Conservation (phyloP, 2,329 filamentous ascomycete genomes). For the Macrophomina pseudophaseolina region DNA sequence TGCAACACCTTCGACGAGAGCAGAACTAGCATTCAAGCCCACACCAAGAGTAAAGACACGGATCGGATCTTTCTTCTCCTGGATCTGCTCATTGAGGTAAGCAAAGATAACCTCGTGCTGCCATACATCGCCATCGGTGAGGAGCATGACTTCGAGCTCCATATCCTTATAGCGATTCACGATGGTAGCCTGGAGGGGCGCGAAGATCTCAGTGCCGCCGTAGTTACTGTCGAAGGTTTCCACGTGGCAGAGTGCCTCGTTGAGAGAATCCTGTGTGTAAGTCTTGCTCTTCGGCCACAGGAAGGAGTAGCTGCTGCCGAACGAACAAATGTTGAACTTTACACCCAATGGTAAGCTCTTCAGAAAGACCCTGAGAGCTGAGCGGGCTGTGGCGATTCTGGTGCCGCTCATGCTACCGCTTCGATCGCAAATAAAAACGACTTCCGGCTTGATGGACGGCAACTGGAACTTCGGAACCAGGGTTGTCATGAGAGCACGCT, state of each 20-base stretch:
- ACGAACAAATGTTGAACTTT: constrained; percentile 74
- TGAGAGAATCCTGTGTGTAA: constrained; percentile 53
- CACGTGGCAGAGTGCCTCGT: constrained; percentile 51
- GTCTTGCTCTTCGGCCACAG: constrained; percentile 55
- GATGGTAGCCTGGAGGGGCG: constrained; percentile 55
- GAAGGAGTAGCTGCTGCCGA: constrained; percentile 57
- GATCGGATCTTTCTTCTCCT: constrained; percentile 49
- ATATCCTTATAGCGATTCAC: constrained; percentile 52
- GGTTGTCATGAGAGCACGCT: constrained; percentile 72
- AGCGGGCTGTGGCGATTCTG: constrained; percentile 60
- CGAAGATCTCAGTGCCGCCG: constrained; percentile 61
- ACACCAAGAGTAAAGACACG: constrained; percentile 65
- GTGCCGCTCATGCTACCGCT: constrained; percentile 66
- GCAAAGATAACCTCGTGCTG: constrained; percentile 54
- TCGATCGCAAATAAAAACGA: constrained; percentile 75
- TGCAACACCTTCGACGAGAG: constrained; percentile 64
- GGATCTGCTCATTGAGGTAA: constrained; percentile 53
- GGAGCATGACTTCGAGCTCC: constrained; percentile 59
- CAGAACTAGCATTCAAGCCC: constrained; percentile 59
- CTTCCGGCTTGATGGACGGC: constrained; percentile 61
- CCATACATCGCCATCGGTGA: constrained; percentile 64
- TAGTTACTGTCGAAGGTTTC: constrained; percentile 51
- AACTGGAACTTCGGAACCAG: constrained; percentile 73
- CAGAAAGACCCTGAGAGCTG: constrained; percentile 66
- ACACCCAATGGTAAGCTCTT: constrained; percentile 68